phyloP scores from a whole-genome alignment of 106 monocot genomes.

The Phalaenopsis equestris region DNA sequence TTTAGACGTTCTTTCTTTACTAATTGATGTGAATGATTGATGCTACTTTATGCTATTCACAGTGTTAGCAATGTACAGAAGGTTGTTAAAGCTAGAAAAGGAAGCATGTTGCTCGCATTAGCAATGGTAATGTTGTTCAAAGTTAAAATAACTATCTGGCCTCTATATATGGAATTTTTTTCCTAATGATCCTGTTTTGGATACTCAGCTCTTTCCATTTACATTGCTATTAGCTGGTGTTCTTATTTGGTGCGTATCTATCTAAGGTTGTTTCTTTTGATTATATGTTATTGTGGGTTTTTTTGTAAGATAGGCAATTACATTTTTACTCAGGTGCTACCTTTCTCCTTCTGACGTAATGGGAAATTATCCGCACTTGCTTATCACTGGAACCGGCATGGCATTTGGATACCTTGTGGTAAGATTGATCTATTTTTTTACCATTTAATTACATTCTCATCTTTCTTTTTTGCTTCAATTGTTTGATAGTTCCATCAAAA shows the following conservation, averaged over 20 bases:
- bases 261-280: background rate
- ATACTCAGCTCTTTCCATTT: constrained; percentile 77
- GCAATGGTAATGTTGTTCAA: constrained; percentile 67
- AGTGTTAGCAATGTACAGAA: constrained; percentile 76
- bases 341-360: constrained; percentile 86
- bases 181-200: background rate
- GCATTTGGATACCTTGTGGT: constrained; percentile 98
- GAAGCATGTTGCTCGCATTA: constrained; percentile 82
- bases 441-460: too few relatives aligned
- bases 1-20: background rate
- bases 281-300: background rate
- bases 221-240: constrained; percentile 61
- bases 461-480: too few relatives aligned
- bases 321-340: constrained; percentile 41
- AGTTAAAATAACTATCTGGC: background rate
- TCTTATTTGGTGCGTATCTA: constrained; percentile 57
- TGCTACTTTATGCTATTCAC: constrained; percentile 7
- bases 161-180: background rate
- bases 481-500: too few relatives aligned
- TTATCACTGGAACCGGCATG: constrained; percentile 94
- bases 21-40: background rate
- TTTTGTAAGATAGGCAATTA: background rate
- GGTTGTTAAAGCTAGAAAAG: constrained; percentile 77
- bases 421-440: background rate
- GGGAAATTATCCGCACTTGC: constrained; percentile 79